Conservation (phyloP, 163 green algal genomes). For the Prototheca wickerhamii region DNA sequence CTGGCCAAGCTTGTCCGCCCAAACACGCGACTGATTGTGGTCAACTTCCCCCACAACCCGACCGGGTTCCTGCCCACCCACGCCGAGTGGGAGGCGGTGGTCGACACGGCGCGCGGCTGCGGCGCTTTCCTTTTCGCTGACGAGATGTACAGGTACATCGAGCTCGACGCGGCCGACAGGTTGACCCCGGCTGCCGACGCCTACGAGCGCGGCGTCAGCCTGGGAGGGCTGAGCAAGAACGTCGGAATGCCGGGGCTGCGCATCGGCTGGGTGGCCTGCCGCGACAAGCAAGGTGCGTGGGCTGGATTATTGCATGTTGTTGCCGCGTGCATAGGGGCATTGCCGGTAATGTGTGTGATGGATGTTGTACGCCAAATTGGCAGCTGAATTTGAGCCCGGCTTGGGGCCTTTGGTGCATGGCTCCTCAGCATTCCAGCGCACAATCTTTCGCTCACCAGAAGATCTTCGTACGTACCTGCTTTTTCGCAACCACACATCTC, state of each 20-base stretch:
- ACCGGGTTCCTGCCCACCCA: constrained; percentile 19
- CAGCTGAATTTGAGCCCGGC: background rate
- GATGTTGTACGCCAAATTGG: no score
- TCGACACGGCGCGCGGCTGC: constrained; percentile 3
- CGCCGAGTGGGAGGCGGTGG: constrained; percentile 16
- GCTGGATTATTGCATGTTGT: background rate
- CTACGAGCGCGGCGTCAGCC: constrained; percentile 36
- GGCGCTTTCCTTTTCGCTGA: constrained; percentile 22
- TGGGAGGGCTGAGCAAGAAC: constrained; percentile 54
- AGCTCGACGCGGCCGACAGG: constrained; percentile 18
- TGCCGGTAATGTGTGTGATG: no score
- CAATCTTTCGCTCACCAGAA: no score
- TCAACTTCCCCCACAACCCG: constrained; percentile 44
- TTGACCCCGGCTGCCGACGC: constrained; percentile 36
- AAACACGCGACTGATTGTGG: constrained; percentile 18
- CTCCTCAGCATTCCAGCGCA: no score
- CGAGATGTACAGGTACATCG: constrained; percentile 44
- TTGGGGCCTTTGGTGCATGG: no score
- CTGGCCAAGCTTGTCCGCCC: background rate
- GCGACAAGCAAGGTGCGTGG: constrained; percentile 13
- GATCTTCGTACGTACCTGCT: background rate
- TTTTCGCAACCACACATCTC: background rate
- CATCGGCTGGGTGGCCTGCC: constrained; percentile 51
- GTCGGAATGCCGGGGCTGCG: constrained; percentile 57
- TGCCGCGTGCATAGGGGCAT: no score